These are phyloP conservation scores for Phialophora expanda DNA, from an alignment of 2,329 filamentous ascomycete species.

Conservation along the genomic window DNA sequence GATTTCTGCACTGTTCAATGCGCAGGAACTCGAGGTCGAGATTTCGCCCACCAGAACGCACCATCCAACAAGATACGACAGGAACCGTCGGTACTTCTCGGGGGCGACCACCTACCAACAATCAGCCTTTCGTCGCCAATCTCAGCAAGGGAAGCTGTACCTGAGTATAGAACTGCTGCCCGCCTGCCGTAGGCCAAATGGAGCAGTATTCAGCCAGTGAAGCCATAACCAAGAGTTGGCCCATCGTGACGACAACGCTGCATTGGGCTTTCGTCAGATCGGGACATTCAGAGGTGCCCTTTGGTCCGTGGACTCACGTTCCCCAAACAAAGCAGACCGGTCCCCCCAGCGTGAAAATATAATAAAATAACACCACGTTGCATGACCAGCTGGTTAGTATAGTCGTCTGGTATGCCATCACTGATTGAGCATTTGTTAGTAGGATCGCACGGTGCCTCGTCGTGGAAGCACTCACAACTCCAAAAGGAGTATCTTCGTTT, in stretches of 20 bases:
- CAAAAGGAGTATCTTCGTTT: constrained; percentile 34
- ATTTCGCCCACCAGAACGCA: constrained; percentile 35
- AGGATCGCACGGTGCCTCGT: background rate
- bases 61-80: constrained; percentile 36
- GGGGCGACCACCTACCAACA: constrained; percentile 28
- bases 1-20: constrained; percentile 36
- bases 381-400: constrained; percentile 2
- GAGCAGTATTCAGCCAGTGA: constrained; percentile 35
- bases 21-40: constrained; percentile 34
- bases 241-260: constrained; percentile 32
- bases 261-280: constrained; percentile 3
- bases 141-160: constrained; percentile 11
- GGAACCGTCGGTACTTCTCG: constrained; percentile 27
- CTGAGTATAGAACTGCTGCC: constrained; percentile 36
- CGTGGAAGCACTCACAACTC: constrained; percentile 29
- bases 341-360: constrained; percentile 34
- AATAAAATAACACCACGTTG: constrained; percentile 34
- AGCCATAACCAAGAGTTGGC: constrained; percentile 35
- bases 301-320: constrained; percentile 28
- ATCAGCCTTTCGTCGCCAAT: background rate
- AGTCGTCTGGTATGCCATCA: constrained; percentile 35
- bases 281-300: background rate
- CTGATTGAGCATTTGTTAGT: constrained; percentile 13
- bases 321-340: constrained; percentile 36
- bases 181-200: constrained; percentile 35